Conservation (phyloP, 768 basidiomycete genomes). For the Nidularia pulvinata region DNA sequence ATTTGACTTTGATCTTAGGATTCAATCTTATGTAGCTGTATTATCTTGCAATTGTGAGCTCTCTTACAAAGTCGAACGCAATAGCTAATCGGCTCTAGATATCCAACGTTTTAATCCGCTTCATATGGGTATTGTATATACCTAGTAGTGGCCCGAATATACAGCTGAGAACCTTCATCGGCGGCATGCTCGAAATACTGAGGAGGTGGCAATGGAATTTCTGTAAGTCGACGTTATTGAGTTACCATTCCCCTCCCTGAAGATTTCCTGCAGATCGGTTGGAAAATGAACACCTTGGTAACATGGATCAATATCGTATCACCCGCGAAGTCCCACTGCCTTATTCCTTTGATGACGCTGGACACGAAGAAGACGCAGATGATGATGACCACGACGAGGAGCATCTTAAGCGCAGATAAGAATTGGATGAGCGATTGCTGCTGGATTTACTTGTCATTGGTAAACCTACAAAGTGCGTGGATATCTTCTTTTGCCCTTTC, state of each 20-base stretch:
- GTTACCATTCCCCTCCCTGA: neutral
- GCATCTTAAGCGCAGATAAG: neutral
- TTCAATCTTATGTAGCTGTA: constrained; percentile 47
- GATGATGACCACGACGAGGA: constrained; percentile 29
- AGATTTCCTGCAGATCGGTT: constrained; percentile 19
- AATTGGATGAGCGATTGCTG: neutral
- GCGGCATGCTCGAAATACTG: constrained; percentile 72
- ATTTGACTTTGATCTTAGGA: neutral
- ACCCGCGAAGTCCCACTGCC: constrained; percentile 86
- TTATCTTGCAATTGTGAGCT: constrained; percentile 73
- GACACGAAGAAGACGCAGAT: constrained; percentile 44
- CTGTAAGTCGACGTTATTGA: constrained; percentile 46
- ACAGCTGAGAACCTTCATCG: constrained; percentile 64
- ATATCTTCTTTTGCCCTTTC: too few relatives aligned
- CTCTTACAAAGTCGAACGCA: neutral
- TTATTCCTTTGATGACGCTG: constrained; percentile 59
- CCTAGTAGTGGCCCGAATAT: constrained; percentile 46
- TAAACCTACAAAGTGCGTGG: too few relatives aligned
- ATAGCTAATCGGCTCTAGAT: constrained; percentile 37
- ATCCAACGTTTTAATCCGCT: constrained; percentile 73
- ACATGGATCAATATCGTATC: constrained; percentile 90
- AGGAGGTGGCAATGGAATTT: constrained; percentile 93
- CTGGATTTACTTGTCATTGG: too few relatives aligned
- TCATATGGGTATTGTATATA: constrained; percentile 82
- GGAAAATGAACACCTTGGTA: constrained; percentile 91